Evolutionary conservation across 2,329 filamentous ascomycete genomes (phyloP), one percentile per base, ranked within the genome.

Genomic region (Diaporthe helianthi): DNA sequence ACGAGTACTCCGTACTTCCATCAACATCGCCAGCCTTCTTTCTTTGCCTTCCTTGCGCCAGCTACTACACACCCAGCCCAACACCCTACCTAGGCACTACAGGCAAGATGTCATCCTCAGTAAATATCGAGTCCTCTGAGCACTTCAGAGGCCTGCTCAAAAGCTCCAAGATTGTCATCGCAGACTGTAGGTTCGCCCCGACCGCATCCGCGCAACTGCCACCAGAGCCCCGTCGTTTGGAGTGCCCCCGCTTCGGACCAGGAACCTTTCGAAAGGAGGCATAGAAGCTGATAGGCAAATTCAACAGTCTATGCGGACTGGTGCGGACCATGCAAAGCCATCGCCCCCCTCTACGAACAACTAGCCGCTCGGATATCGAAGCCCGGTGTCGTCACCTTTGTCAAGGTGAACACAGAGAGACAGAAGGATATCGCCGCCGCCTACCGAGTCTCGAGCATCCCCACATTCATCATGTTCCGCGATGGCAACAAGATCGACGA

Each of bases 381-480:
- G 64, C 87, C 91, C 19, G 89, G 90, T 74, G 83, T 87, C 73
- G 90, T 97, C 75, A 92, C 90, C 41, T 98, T 98, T 79, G 89
- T 89, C 78, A 97, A 96, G 83, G 87, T 98, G 82, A 90, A 98
- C 84, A 91, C 89, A 71, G 93, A 97, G 74, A 80, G 86, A 63
- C 92, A 96, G 78, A 84, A 89, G 76, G 89, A 93, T 46, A 88
- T 98, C 72, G 89, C 92, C 19, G 78, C 87, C 71, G 88, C 89
- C 73, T 96, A 97, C 82, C 84, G 84, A 73, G 85, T 98, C 76
- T 90, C 89, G 24, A 87, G 88, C 80, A 90, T 95, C 77, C 96
- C 96, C 10, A 97, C 94, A n/a, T 97, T 98, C 80, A 87, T 98
- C 76, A 86, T 98, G 76, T 97, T 93, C 83, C 91, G 91, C 75